These are phyloP conservation scores for Diutina sp. DNA, from an alignment of 1,139 yeast genomes.

Conservation along the genomic window DNA sequence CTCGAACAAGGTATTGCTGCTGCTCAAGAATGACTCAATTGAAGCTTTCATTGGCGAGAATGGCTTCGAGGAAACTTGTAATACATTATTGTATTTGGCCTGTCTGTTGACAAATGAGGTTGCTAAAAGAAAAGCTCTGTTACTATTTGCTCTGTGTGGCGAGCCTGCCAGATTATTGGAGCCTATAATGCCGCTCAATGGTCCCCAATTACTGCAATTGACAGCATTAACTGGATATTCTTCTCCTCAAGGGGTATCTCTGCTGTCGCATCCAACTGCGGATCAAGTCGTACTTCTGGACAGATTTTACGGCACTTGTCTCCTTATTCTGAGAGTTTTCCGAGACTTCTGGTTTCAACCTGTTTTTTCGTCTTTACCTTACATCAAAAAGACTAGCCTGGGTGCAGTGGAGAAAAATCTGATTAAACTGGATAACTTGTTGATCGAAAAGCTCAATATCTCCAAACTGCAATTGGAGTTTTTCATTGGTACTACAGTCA, in stretches of 20 bases:
- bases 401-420: conserved; percentile 25
- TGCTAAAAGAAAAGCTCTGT: conserved; percentile 34
- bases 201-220: background rate
- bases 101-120: conserved; percentile 54
- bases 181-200: background rate
- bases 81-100: conserved; percentile 73
- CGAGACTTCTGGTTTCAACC: conserved; percentile 67
- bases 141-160: conserved; percentile 42
- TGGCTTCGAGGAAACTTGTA: conserved; percentile 65
- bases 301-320: conserved; percentile 81
- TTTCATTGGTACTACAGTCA: conserved; percentile 9
- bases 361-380: conserved; percentile 41
- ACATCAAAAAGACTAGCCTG: conserved; percentile 25
- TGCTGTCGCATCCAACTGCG: background rate
- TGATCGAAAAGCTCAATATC: conserved; percentile 9
- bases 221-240: background rate
- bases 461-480: conserved; percentile 7
- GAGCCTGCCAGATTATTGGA: conserved; percentile 36
- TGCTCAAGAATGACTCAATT: conserved; percentile 46
- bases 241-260: background rate
- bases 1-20: conserved; percentile 65
- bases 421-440: conserved; percentile 32
- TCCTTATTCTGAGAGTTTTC: conserved; percentile 65
- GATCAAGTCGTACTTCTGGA: conserved; percentile 41
- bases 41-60: conserved; percentile 36